phyloP scores from a whole-genome alignment of 352 stramenopile species.

The Globisporangium spinosum region DNA sequence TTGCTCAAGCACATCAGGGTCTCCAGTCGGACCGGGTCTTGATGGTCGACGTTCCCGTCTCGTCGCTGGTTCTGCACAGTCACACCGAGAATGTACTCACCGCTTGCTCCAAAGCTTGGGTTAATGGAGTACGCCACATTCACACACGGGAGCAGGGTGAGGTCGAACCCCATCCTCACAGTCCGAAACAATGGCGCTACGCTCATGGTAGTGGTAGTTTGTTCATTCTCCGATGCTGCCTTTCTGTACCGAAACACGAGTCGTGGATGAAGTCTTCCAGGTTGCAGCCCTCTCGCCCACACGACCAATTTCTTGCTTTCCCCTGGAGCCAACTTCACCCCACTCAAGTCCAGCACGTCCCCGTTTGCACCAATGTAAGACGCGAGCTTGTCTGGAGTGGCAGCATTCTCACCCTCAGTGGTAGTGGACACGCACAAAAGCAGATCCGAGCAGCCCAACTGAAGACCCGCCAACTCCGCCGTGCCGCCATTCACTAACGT shows the following conservation, averaged over 20 bases:
- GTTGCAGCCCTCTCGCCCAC: conserved; percentile 38
- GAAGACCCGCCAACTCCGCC: conserved; percentile 43
- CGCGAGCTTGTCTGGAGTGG: conserved; percentile 24
- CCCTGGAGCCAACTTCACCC: conserved; percentile 44
- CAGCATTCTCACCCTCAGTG: neutral
- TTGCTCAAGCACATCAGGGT: conserved; percentile 61
- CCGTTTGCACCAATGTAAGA: conserved; percentile 63
- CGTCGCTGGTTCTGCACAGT: conserved; percentile 55
- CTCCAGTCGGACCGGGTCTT: conserved; percentile 44
- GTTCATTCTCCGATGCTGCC: conserved; percentile 17
- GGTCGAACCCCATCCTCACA: conserved; percentile 55
- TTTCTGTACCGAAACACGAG: conserved; percentile 69
- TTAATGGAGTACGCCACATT: conserved; percentile 64
- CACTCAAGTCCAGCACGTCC: conserved; percentile 56
- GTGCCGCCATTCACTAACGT: conserved; percentile 56
- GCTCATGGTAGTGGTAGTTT: conserved; percentile 9
- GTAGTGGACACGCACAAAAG: conserved; percentile 44
- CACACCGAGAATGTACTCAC: conserved; percentile 74
- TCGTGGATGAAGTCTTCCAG: conserved; percentile 43
- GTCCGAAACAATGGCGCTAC: conserved; percentile 26
- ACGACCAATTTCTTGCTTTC: conserved; percentile 48
- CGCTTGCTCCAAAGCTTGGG: conserved; percentile 52
- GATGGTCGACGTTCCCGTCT: conserved; percentile 21
- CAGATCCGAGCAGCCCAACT: conserved; percentile 65
- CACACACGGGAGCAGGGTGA: conserved; percentile 58